These are phyloP conservation scores for Mycena amicta DNA, from an alignment of 768 basidiomycete species.

Conservation along the genomic window DNA sequence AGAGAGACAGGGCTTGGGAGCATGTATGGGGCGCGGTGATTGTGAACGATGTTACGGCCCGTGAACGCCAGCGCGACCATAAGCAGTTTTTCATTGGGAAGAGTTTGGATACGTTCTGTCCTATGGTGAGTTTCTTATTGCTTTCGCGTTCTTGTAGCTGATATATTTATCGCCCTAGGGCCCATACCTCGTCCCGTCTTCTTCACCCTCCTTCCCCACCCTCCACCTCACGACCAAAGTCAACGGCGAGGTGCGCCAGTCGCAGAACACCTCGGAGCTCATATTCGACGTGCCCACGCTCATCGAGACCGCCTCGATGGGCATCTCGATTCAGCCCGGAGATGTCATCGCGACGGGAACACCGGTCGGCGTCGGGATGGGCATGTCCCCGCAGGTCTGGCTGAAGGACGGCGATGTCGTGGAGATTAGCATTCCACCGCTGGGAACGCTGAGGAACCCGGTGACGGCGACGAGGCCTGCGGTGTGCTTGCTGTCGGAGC, in stretches of 20 bases:
- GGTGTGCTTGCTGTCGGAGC: constrained; percentile 3
- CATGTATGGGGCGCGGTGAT: constrained; percentile 23
- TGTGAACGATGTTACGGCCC: constrained; percentile 23
- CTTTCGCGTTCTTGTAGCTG: neutral
- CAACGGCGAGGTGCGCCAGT: constrained; percentile 23
- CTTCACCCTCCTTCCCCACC: constrained; percentile 16
- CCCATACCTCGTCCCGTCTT: constrained; percentile 21
- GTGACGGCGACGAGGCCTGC: constrained; percentile 15
- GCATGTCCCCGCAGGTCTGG: constrained; percentile 18
- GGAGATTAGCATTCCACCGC: constrained; percentile 22
- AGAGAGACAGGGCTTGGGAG: constrained; percentile 16
- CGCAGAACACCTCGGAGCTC: constrained; percentile 26
- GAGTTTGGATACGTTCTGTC: constrained; percentile 25
- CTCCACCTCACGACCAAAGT: constrained; percentile 22
- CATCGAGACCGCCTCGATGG: constrained; percentile 21
- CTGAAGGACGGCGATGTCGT: constrained; percentile 24
- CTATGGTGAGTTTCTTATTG: constrained; percentile 14
- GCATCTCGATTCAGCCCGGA: constrained; percentile 22
- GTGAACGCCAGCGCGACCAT: constrained; percentile 24
- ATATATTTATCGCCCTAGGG: constrained; percentile 6
- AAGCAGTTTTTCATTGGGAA: constrained; percentile 25
- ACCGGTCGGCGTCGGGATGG: constrained; percentile 23
- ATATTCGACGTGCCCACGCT: constrained; percentile 25
- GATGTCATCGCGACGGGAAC: constrained; percentile 24
- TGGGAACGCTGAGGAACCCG: constrained; percentile 17